Evolutionary conservation across 2,329 filamentous ascomycete genomes (phyloP), one percentile per base, ranked within the genome.

Genomic region (Penicillium janthinellum): DNA sequence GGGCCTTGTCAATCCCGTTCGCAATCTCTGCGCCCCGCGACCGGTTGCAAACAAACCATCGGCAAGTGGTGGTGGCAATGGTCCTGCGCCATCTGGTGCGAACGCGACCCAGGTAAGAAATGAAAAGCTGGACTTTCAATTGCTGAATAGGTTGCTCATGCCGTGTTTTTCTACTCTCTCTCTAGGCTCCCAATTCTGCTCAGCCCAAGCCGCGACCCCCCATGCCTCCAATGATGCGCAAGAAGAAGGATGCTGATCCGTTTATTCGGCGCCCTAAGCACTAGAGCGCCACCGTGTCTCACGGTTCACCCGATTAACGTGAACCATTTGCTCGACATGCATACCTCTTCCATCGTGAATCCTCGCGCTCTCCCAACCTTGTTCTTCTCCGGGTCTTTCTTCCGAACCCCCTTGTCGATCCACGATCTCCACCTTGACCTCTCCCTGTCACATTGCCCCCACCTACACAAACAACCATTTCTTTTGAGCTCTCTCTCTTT

Each of bases 1-100:
- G 76, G 73, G 70, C 45, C 67, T 79, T 64, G 71, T 78, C 51
- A 74, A 73, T 56, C 77, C 76, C n/a, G 77, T 76, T 37, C 74
- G 75, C 50, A 69, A 77, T 54, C 69, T 70, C 15, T 73, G 73
- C 25, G 70, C 70, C 3, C 72, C 71, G 63, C 64, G 67, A 11
- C 63, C 69, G 22, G 63, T 71, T 11, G 57, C 62, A 31, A 60
- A 64, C 25, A 62, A 64, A n/a, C 59, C 63, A 37, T 44, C 38
- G 25, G 22, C 38, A 28, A 28, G 34, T 64, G 20, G 15, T 64
- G 17, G 48, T 60, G 35, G n/a, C 64, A n/a, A 48, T 60, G 35
- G 49, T 34, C 58, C 58, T n/a, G 58, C 67, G 10, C 60, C 59
- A n/a, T 38, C 58, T 17, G 64, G 60, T 47, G 47, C 66, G 14